Evolutionary conservation across 139 green algal species (phyloP).

Genomic region (Zygnema circumcarinatum): DNA sequence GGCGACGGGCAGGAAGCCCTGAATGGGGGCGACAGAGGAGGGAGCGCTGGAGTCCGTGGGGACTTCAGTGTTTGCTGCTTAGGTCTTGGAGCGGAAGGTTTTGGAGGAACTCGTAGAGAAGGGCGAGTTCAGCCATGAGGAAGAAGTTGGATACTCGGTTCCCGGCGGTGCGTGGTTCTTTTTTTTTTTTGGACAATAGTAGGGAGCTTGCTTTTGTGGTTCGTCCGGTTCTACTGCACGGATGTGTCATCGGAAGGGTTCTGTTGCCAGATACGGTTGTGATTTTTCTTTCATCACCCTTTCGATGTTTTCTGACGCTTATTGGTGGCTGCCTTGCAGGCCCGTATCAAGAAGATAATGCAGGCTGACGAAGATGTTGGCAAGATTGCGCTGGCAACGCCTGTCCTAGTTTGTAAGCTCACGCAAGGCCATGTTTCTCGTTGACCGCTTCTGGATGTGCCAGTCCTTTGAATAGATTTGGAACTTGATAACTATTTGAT

Average conservation of each 20-base stretch:
- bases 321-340: conserved; percentile 50
- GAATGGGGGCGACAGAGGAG: background rate
- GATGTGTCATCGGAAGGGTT: background rate
- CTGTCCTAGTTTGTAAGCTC: conserved; percentile 83
- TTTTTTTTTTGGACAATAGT: background rate
- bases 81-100: background rate
- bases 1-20: background rate
- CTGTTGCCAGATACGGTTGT: background rate
- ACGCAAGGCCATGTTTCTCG: conserved; percentile 18
- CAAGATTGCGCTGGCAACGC: conserved; percentile 88
- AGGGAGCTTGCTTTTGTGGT: background rate
- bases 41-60: background rate
- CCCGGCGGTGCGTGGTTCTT: conserved; percentile 38
- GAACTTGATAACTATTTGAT: too few relatives aligned
- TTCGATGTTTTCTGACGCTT: background rate
- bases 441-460: conserved; percentile 7
- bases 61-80: background rate
- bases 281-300: background rate
- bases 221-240: too few relatives aligned
- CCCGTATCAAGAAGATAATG: conserved; percentile 93
- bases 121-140: conserved; percentile 31
- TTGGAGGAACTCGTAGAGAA: background rate
- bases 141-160: conserved; percentile 61
- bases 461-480: conserved; percentile 18
- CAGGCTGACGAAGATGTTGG: conserved; percentile 94